phyloP scores from a whole-genome alignment of 306 rosid species.

The Citrullus amarus region DNA sequence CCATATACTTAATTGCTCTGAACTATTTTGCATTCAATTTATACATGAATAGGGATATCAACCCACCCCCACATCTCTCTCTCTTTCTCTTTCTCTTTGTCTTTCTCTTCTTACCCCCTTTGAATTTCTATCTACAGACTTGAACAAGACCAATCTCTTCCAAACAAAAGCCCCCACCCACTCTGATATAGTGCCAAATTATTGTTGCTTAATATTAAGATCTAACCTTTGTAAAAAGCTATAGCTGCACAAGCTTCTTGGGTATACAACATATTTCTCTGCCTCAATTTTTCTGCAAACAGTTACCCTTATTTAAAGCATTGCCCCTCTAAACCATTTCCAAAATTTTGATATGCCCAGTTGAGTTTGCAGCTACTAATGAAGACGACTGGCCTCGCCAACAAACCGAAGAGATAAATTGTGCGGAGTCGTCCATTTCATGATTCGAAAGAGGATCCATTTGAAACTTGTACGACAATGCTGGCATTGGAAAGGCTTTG shows the following conservation, averaged over 20 bases:
- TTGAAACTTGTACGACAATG: slow-evolving; percentile 74
- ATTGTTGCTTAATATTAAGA: not conserved
- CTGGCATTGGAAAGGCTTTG: slow-evolving; percentile 97
- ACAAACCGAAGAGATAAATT: slow-evolving; percentile 80
- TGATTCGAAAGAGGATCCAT: slow-evolving; percentile 62
- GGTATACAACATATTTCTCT: not conserved
- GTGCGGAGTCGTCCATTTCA: slow-evolving; percentile 57
- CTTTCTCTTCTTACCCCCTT: not conserved
- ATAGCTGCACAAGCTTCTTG: slow-evolving; percentile 3
- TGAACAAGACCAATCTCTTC: not conserved
- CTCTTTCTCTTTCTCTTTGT: not conserved
- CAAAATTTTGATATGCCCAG: slow-evolving; percentile 84
- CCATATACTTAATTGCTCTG: slow-evolving; percentile 17
- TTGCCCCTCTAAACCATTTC: slow-evolving; percentile 57
- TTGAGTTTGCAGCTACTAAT: slow-evolving; percentile 79
- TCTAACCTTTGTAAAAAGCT: not conserved
- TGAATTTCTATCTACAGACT: slow-evolving; percentile 11
- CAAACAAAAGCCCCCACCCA: slow-evolving; percentile 2
- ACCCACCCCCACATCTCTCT: not conserved
- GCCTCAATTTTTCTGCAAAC: not conserved
- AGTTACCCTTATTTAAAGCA: not conserved
- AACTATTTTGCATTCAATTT: slow-evolving; percentile 22
- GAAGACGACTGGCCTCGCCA: slow-evolving; percentile 91
- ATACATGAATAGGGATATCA: slow-evolving; percentile 23
- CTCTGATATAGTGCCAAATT: not conserved